Base-by-base conservation (phyloP, 1,284 basidiomycete species). In the Leccinum ponderosum region DNA sequence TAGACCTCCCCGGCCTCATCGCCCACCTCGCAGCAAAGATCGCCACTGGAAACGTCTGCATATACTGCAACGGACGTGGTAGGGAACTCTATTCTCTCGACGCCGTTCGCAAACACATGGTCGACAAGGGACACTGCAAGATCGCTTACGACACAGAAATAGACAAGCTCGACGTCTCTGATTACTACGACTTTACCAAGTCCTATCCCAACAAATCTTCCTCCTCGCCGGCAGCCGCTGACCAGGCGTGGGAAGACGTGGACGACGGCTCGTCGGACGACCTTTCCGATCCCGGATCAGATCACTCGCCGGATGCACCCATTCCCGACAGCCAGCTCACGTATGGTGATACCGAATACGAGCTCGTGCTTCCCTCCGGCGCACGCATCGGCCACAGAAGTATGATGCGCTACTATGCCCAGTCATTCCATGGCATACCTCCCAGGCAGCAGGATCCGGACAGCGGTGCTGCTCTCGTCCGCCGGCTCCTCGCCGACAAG, bases 81-180 rank as follows among this genome's bases (percentile, higher is more conserved):
- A 84, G 84, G 63, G 93, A 94, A 69, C 94, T 94, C 75, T 82
- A 87, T 56, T 88, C 86, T 20, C 70, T 95, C 53, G 89, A 94
- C 3, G 94, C 95, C 1, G 94, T 94, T 3, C 81, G 95, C 66
- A 93, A 92, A 70, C 95, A 98, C 72, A 98, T 98, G 96, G 66
- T 87, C 56, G 95, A 96, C 79, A 98, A 97, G 77, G 84, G 84
- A 48, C 97, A 99, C 71, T 98, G 96, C 84, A 98, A 98, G 77
- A 87, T 99, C 63, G 92, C 94, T 0, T 99, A 98, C 74, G 92
- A 95, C 58, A 79, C 83, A 1, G 88, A 93, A 67, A 76, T 82
- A 50, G 94, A 98, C 69, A 84, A 88, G 53, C 83, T 97, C 53
- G 95, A 98, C 71, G 69, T 97, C 6, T 92, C 95, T 0, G 97